Base-by-base conservation (phyloP, 148 eudicot genomes). In the Euryodendron excelsum region DNA sequence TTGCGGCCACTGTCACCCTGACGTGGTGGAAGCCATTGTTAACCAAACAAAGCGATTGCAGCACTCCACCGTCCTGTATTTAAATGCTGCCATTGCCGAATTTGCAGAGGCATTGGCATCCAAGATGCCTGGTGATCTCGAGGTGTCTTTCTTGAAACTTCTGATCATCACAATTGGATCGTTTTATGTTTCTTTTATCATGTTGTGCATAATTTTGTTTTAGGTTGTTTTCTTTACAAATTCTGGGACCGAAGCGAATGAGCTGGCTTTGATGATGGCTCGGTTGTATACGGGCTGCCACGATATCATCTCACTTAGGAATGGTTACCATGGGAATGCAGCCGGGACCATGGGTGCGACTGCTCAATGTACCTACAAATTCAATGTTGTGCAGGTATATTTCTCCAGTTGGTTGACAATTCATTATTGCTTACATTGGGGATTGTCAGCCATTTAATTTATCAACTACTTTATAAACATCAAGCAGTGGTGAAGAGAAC, bases 181-280 rank as follows among this genome's bases (percentile, higher is more conserved):
- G 50, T 80, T 60, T n/a, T n/a, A n/a, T 74, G 34, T 45, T 44
- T 69, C 11, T 69, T 10, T 62, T 30, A 76, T 25, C 69, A 20
- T 75, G 58, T 55, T 30, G 52, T n/a, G 52, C 37, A 73, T 79
- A 1, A n/a, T 69, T 75, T 66, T 2, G 1, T 36, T 48, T 77
- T 52, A 94, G 98, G 98, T 94, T 60, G 98, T 94, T 50, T 92
- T 91, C 82, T 94, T 94, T 67, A 94, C 98, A 28, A 94, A 94
- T 81, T 89, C 93, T 30, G 98, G 98, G 48, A 94, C 98, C 2
- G 98, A 94, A 84, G 98, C 98, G 44, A 94, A 94, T 84, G 98
- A 94, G 86, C 81, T 94, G 82, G 98, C 98, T 2, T 73, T 94
- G 86, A 85, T 94, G 93, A 92, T 94, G 81, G 97, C 98, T 9